Evolutionary conservation across 2,329 filamentous ascomycete genomes (phyloP).

Genomic region (Juglanconis juglandina): DNA sequence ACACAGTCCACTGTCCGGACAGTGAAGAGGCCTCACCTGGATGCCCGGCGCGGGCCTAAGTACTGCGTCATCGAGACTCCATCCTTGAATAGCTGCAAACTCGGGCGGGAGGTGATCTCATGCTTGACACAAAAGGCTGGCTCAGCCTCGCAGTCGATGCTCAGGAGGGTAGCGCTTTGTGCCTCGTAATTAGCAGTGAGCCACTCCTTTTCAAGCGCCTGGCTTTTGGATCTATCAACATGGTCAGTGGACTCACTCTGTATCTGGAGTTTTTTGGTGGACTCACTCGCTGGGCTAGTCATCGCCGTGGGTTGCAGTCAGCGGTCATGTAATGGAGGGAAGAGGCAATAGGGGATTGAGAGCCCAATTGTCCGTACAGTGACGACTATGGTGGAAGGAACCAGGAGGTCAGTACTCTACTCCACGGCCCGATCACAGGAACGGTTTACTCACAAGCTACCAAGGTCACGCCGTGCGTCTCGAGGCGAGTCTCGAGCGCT

Average conservation of each 20-base stretch:
- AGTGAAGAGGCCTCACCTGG: slow-evolving; percentile 19
- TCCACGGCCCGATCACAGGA: background rate
- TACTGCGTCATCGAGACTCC: slow-evolving; percentile 18
- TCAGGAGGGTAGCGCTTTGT: slow-evolving; percentile 17
- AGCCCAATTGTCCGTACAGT: slow-evolving; percentile 10
- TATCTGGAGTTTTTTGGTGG: background rate
- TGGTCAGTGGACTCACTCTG: background rate
- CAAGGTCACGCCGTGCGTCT: slow-evolving; percentile 7
- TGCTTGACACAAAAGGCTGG: slow-evolving; percentile 17
- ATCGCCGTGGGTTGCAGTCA: background rate
- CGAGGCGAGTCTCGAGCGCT: slow-evolving; percentile 5
- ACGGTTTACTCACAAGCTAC: slow-evolving; percentile 18
- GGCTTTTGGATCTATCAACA: slow-evolving; percentile 10
- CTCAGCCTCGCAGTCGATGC: slow-evolving; percentile 23
- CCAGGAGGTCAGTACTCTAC: background rate
- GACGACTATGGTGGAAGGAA: slow-evolving; percentile 11
- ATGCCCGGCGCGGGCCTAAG: slow-evolving; percentile 19
- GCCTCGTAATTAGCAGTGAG: slow-evolving; percentile 6
- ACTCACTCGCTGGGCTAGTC: slow-evolving; percentile 16
- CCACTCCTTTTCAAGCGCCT: slow-evolving; percentile 24
- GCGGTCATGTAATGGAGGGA: background rate
- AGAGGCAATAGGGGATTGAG: background rate
- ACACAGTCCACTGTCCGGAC: background rate
- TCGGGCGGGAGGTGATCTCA: slow-evolving; percentile 17
- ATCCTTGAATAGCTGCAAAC: slow-evolving; percentile 21